phyloP scores from a whole-genome alignment of 257 asterid genomes.

The Thymus mandschuricus region DNA sequence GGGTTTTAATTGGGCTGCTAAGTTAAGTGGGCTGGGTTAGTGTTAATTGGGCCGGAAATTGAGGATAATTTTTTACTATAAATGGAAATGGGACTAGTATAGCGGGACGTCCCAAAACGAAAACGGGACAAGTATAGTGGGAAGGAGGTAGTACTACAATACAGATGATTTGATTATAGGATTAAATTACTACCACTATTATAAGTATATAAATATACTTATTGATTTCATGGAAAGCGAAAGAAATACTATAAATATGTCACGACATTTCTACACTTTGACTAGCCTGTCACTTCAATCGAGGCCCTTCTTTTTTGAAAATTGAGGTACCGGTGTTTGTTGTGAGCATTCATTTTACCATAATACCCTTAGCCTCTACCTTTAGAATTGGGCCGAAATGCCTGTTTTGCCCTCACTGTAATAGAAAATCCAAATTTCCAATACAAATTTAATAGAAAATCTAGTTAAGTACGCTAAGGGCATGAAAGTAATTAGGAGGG shows the following conservation, averaged over 20 bases:
- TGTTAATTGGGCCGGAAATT: no score
- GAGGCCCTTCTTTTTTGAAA: conserved; percentile 66
- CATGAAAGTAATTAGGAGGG: conserved; percentile 6
- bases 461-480: not conserved
- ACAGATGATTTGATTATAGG: not conserved
- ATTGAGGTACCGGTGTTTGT: conserved; percentile 28
- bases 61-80: no score
- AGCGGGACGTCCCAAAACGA: no score
- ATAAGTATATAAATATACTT: not conserved
- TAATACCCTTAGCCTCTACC: conserved; percentile 25
- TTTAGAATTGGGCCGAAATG: not conserved
- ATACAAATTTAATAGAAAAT: no score
- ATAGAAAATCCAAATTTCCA: no score
- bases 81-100: no score
- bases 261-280: conserved; percentile 47
- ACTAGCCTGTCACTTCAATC: conserved; percentile 58
- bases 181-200: no score
- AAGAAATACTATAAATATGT: conserved; percentile 6
- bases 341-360: conserved; percentile 25
- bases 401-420: conserved; percentile 12
- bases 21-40: no score
- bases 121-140: no score
- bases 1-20: no score
- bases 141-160: no score
- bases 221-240: not conserved